phyloP scores from a whole-genome alignment of 2,329 filamentous ascomycete genomes.

The Scedosporium minutisporum region DNA sequence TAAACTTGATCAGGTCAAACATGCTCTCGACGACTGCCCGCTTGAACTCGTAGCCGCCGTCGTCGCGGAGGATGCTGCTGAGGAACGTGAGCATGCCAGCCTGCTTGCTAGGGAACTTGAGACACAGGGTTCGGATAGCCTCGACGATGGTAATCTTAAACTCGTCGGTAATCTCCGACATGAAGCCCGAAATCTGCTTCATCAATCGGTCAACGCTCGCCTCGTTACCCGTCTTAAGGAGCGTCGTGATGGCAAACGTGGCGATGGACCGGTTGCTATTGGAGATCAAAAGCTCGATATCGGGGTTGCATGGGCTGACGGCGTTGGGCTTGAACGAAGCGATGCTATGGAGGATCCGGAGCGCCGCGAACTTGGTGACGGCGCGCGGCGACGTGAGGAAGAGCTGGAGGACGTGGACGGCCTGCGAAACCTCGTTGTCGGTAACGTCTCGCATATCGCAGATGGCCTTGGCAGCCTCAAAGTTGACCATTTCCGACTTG shows the following conservation, averaged over 20 bases:
- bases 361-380: slow-evolving; percentile 94
- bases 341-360: slow-evolving; percentile 92
- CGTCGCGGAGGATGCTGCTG: slow-evolving; percentile 90
- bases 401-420: slow-evolving; percentile 88
- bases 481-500: slow-evolving; percentile 99
- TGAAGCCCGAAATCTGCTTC: slow-evolving; percentile 97
- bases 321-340: slow-evolving; percentile 92
- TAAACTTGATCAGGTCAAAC: slow-evolving; percentile 98
- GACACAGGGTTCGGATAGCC: slow-evolving; percentile 87
- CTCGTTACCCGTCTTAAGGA: slow-evolving; percentile 97
- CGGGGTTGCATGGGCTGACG: slow-evolving; percentile 88
- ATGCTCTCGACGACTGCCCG: slow-evolving; percentile 96
- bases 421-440: slow-evolving; percentile 82
- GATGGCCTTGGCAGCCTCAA: slow-evolving; percentile 96
- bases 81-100: slow-evolving; percentile 96
- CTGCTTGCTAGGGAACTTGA: slow-evolving; percentile 98
- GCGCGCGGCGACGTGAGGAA: slow-evolving; percentile 93
- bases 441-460: slow-evolving; percentile 90
- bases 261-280: slow-evolving; percentile 96
- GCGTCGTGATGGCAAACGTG: slow-evolving; percentile 94
- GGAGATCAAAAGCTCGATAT: slow-evolving; percentile 93
- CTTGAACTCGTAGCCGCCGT: slow-evolving; percentile 98
- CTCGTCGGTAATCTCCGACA: slow-evolving; percentile 98
- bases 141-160: slow-evolving; percentile 99
- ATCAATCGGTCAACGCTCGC: slow-evolving; percentile 92